Base-by-base conservation (phyloP, 176 grass and related monocot genomes). In the Otatea glauca region DNA sequence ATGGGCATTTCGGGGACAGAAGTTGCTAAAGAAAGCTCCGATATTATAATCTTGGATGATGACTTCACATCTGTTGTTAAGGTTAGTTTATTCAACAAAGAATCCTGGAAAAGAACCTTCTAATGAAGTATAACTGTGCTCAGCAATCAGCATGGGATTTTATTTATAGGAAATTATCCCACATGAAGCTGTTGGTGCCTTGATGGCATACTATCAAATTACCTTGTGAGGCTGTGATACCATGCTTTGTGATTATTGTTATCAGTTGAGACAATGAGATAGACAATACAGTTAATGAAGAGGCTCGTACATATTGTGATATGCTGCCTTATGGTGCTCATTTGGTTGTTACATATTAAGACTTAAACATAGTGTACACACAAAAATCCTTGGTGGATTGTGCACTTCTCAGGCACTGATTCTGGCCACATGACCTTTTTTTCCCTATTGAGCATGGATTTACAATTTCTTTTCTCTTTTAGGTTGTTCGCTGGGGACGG, bases 21-120 rank as follows among this genome's bases (percentile, higher is more conserved):
- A 88, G 96, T 98, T 72, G 96, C 96, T 81, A 98, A 98, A 95
- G 96, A 98, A 83, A 98, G 96, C 80, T 98, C 96, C 10, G 96
- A 98, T 64, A 98, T 95, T 79, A 95, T 98, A 84, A 95, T 98
- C 69, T 88, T 98, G 71, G 96, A 98, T 51, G 96, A 98, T 56
- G 90, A 98, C 80, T 98, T 98, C 82, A 87, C 91, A 11, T 95
- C 96, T 67, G 93, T 98, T 85, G 96, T 98, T 56, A 98, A 95
- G 92, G 96, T 95, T 89, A 32, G 88, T 82, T 64, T 89, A 38
- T 70, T 86, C 43, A 15, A 87, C 27, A 44, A 21, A 76, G 8
- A 72, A 53, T 54, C 21, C 24, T 86, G 15, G 24, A 55, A 66
- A 38, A 65, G 25, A 56, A 60, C 39, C 7, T 79, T 85, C 38